Evolutionary conservation across 495 filamentous ascomycete species (phyloP).

Genomic region (Trichoderma asperelloides): DNA sequence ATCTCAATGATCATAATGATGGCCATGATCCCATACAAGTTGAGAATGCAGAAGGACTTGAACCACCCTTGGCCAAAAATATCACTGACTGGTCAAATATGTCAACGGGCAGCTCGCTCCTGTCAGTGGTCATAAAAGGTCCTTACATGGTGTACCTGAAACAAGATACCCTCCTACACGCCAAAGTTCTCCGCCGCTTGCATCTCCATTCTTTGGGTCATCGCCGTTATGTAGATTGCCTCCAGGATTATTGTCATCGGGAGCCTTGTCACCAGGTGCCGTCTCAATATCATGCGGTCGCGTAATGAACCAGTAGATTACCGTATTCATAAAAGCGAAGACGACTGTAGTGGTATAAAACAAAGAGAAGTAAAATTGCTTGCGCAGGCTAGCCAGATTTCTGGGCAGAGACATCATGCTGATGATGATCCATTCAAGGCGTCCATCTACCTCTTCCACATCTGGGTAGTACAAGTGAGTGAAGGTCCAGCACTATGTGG

Average conservation of each 20-base stretch:
- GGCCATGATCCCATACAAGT: constrained; percentile 31
- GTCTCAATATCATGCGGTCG: constrained; percentile 13
- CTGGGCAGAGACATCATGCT: constrained; percentile 30
- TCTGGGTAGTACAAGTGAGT: constrained; percentile 39
- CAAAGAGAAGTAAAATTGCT: constrained; percentile 37
- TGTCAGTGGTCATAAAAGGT: background rate
- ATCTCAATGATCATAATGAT: constrained; percentile 39
- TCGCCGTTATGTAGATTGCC: too few species aligned
- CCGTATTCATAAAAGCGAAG: constrained; percentile 34
- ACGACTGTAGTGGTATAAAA: constrained; percentile 39
- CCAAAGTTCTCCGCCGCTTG: too few species aligned
- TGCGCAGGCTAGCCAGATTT: constrained; percentile 22
- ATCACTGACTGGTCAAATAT: constrained; percentile 12
- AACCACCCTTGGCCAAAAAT: constrained; percentile 28
- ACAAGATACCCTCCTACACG: background rate
- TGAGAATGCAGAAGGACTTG: constrained; percentile 35
- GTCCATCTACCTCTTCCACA: constrained; percentile 21
- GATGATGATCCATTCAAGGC: constrained; percentile 19
- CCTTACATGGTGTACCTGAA: background rate
- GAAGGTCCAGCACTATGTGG: constrained; percentile 35
- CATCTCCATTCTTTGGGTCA: constrained; percentile 27
- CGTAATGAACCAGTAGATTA: constrained; percentile 38
- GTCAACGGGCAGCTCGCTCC: background rate
- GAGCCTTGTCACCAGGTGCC: too few species aligned
- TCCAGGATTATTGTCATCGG: too few species aligned